phyloP scores from a whole-genome alignment of 129 eudicot genomes.

The Flaveria ramosissima region DNA sequence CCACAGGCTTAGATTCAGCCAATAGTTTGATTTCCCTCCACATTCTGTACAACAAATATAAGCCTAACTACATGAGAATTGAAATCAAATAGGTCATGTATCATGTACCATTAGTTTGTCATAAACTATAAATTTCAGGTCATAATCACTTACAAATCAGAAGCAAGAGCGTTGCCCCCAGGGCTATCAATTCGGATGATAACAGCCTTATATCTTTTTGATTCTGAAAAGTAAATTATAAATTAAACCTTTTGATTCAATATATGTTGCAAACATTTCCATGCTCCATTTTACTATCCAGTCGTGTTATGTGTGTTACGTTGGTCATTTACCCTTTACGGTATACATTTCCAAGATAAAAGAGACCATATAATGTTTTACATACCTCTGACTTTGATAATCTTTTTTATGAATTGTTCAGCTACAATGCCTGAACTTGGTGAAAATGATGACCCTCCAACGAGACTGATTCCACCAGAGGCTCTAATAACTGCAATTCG shows the following conservation, averaged over 20 bases:
- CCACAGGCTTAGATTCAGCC: slow-evolving; percentile 71
- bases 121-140: not conserved
- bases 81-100: not conserved
- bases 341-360: not conserved
- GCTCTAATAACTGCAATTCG: slow-evolving; percentile 86
- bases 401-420: slow-evolving; percentile 81
- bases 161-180: slow-evolving; percentile 86
- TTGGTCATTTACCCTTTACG: not conserved
- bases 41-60: slow-evolving; percentile 50
- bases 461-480: slow-evolving; percentile 76
- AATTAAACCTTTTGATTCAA: not conserved
- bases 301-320: not conserved
- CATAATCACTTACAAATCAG: slow-evolving; percentile 74
- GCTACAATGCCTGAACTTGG: slow-evolving; percentile 66
- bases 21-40: slow-evolving; percentile 88
- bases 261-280: not conserved
- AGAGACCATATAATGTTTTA: not conserved
- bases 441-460: slow-evolving; percentile 54
- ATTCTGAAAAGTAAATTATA: slow-evolving; percentile 48
- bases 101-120: not conserved
- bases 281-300: not conserved
- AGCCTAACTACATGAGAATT: not conserved
- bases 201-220: slow-evolving; percentile 77
- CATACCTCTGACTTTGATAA: slow-evolving; percentile 67
- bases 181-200: slow-evolving; percentile 91